Base-by-base conservation (phyloP, 2,329 filamentous ascomycete genomes). In the Aspergillus caelatus region DNA sequence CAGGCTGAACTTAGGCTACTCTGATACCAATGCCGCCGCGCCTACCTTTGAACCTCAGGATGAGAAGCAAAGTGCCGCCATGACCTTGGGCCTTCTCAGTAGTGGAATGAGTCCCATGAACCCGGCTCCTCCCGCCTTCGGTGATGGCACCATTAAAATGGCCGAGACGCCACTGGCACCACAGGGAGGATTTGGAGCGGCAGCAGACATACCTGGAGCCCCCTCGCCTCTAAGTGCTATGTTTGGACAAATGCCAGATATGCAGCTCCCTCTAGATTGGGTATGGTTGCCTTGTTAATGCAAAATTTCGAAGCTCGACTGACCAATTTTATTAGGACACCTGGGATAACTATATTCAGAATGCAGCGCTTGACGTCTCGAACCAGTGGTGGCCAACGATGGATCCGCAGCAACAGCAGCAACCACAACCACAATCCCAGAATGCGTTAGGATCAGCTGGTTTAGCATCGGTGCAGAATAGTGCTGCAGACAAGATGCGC, bases 331-430 rank as follows among this genome's bases (percentile, higher is more conserved):
- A 9, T 9, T 67, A 89, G 87, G 86, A 89, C 65, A 87, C 88
- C 32, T 91, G 88, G 88, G 89, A 91, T 72, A 86, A 83, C 8
- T 91, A 90, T 69, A 86, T 91, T 55, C 88, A 90, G 73, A 87
- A 85, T 58, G 82, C 85, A 7, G 81, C 74, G 8, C 66, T 82
- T 39, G 81, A 83, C 55, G 71, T 76, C 11, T 68, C 76, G 16
- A 79, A 73, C 48, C 76, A 76, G 55, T 74, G 77, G 61, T 81
- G 78, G 79, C 71, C 73, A 19, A 74, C 74, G 54, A 70, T 71
- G 61, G 77, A 79, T 52, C 53, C 71, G n/a, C 71, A 75, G 23
- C 71, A 75, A 60, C 71, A 74, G 41, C 74, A 70, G 43, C 64
- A 67, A 46, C 65, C 55, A 36, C 67, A 69, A 23, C 65, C 71